phyloP scores from a whole-genome alignment of 768 basidiomycete genomes.

The Boletus fagicola region DNA sequence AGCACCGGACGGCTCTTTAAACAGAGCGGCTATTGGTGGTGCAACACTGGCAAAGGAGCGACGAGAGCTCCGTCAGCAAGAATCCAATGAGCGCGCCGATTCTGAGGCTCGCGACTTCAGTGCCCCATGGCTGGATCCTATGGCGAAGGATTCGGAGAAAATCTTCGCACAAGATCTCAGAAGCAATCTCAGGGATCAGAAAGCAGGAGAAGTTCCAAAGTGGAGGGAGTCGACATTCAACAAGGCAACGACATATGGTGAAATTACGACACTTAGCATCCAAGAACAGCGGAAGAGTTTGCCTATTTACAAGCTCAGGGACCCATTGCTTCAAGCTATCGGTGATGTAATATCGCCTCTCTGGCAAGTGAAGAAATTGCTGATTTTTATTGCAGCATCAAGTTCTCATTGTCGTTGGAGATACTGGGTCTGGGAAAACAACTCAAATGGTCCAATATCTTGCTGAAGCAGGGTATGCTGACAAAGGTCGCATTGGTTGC shows the following conservation, averaged over 20 bases:
- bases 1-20: slow-evolving; percentile 96
- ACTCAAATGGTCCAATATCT: slow-evolving; percentile 99
- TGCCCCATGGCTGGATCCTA: slow-evolving; percentile 97
- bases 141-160: slow-evolving; percentile 84
- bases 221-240: slow-evolving; percentile 95
- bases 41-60: slow-evolving; percentile 94
- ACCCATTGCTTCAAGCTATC: slow-evolving; percentile 86
- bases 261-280: slow-evolving; percentile 85
- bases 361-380: neutral
- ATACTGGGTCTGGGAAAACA: slow-evolving; percentile 98
- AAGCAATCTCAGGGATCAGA: slow-evolving; percentile 77
- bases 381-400: slow-evolving; percentile 50
- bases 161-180: slow-evolving; percentile 93
- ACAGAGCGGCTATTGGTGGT: slow-evolving; percentile 91
- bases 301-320: slow-evolving; percentile 94
- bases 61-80: slow-evolving; percentile 90
- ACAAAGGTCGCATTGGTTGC: slow-evolving; percentile 89
- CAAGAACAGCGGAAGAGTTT: slow-evolving; percentile 90
- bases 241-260: slow-evolving; percentile 94
- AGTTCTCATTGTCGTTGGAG: slow-evolving; percentile 96
- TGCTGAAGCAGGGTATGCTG: slow-evolving; percentile 91
- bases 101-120: slow-evolving; percentile 93
- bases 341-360: slow-evolving; percentile 58
- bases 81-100: slow-evolving; percentile 91
- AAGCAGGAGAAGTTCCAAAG: slow-evolving; percentile 75